Base-by-base conservation (phyloP, 2,329 filamentous ascomycete species). In the Aureobasidium sp. region DNA sequence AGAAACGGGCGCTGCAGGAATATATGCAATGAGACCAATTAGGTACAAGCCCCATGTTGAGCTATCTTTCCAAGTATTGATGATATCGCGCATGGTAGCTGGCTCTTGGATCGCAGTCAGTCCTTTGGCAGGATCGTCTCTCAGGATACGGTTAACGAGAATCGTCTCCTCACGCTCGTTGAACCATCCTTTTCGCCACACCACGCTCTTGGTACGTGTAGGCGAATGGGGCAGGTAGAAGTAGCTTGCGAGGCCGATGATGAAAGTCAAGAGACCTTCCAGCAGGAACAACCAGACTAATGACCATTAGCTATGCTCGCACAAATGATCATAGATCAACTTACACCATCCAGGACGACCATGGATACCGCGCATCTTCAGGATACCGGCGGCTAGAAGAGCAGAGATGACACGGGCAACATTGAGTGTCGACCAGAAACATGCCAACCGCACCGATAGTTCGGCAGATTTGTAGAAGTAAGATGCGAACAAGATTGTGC, bases 1-100 rank as follows among this genome's bases (percentile, higher is more conserved):
- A 1, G 77, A 78, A 1, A 76, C 69, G 1, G 81, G 79, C 0
- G 78, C 76, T 52, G 76, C 76, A 0, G 84, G 84, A 20, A 84
- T 81, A 62, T 82, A 80, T 63, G 81, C 80, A 0, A 76, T 72
- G 4, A 85, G 71, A 0, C 82, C 50, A 20, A 52, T 27, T 3
- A 52, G n/a, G 65, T 85, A 85, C 69, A 70, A 51, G 1, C 63
- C 63, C 62, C 56, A 65, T 15, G 52, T 56, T 15, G 37, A 44
- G 12, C 26, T 47, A 29, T 62, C 60, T n/a, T 56, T 62, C 60
- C 60, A 62, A 12, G 60, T 48, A 43, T 56, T 41, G 60, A 62
- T 37, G 41, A 55, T 55, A 34, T 65, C 64, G 24, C 47, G 60
- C 43, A 61, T 44, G 12, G 64, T 63, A 27, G 62, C 62, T 13